A percentile compares a stretch with the other conserved stretches of the same genome.
These are phyloP conservation scores for Nepenthes alata DNA, from an alignment of 179 eudicot species.

Conservation along the genomic window DNA sequence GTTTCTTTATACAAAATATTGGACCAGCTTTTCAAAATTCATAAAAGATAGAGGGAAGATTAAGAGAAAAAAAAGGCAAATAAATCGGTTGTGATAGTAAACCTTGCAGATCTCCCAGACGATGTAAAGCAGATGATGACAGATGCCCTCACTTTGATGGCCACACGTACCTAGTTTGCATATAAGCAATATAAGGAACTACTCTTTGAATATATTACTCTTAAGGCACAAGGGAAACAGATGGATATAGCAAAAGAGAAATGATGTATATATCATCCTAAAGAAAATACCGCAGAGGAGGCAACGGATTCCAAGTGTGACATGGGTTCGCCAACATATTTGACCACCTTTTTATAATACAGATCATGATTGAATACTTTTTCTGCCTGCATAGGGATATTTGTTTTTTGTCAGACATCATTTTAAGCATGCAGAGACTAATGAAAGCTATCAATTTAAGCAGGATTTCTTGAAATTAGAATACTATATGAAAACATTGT, in stretches of 20 bases:
- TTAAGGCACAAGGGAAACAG: not conserved
- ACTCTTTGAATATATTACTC: not conserved
- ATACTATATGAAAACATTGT: too few relatives aligned
- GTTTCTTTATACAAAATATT: not conserved
- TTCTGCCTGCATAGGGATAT: constrained; percentile 6
- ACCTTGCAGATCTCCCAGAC: constrained; percentile 92
- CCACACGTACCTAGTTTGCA: constrained; percentile 57
- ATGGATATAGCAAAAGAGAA: not conserved
- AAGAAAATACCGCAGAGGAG: constrained; percentile 24
- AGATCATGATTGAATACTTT: constrained; percentile 24
- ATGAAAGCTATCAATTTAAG: not conserved
- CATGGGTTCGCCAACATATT: constrained; percentile 21
- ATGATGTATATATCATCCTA: not conserved
- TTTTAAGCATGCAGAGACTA: not conserved
- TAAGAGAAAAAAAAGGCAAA: not conserved
- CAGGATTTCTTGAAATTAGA: too few relatives aligned
- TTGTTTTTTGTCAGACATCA: not conserved
- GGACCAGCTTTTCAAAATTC: not conserved
- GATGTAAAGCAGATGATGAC: constrained; percentile 77
- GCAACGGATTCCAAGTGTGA: constrained; percentile 33
- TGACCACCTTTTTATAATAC: constrained; percentile 21
- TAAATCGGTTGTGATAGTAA: not conserved
- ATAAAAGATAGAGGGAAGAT: not conserved
- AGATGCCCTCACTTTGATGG: constrained; percentile 87
- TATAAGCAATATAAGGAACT: too few relatives aligned